Conservation (phyloP, 345 rosid species). For the Eucalyptus curtisii region DNA sequence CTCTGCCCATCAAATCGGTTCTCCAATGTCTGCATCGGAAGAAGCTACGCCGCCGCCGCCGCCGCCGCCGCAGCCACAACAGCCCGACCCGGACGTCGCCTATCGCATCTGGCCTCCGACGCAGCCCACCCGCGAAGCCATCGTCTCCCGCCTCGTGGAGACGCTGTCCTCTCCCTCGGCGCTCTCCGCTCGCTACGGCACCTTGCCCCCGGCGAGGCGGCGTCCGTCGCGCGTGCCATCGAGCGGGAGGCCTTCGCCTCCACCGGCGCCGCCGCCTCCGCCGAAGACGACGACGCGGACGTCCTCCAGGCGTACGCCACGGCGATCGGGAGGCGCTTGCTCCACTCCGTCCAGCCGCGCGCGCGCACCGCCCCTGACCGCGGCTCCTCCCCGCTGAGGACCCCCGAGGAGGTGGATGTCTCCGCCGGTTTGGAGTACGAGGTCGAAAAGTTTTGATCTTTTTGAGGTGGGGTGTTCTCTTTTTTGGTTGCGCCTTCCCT, state of each 20-base stretch:
- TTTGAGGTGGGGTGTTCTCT: neutral
- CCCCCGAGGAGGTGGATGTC: neutral
- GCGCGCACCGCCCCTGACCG: neutral
- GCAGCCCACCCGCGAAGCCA: slow-evolving; percentile 9
- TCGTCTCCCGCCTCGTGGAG: slow-evolving; percentile 2
- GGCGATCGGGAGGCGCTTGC: slow-evolving; percentile 9
- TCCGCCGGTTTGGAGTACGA: neutral
- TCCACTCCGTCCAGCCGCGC: neutral
- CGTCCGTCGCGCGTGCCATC: neutral
- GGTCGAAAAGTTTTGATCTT: neutral
- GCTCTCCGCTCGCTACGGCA: slow-evolving; percentile 1
- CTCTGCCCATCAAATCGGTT: neutral
- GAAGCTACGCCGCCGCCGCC: neutral
- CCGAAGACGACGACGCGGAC: neutral
- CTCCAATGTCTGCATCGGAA: neutral
- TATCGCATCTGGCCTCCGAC: slow-evolving; percentile 8
- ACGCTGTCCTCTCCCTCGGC: slow-evolving; percentile 2
- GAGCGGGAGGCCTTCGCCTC: slow-evolving; percentile 5
- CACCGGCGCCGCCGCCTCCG: neutral
- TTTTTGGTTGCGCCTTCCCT: neutral
- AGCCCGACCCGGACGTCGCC: neutral
- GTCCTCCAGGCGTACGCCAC: slow-evolving; percentile 4
- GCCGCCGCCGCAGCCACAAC: neutral
- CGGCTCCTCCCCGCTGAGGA: neutral
- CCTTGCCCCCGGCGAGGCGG: neutral